Conservation (phyloP, 1,139 yeast genomes). For the Candida glucosophila region DNA sequence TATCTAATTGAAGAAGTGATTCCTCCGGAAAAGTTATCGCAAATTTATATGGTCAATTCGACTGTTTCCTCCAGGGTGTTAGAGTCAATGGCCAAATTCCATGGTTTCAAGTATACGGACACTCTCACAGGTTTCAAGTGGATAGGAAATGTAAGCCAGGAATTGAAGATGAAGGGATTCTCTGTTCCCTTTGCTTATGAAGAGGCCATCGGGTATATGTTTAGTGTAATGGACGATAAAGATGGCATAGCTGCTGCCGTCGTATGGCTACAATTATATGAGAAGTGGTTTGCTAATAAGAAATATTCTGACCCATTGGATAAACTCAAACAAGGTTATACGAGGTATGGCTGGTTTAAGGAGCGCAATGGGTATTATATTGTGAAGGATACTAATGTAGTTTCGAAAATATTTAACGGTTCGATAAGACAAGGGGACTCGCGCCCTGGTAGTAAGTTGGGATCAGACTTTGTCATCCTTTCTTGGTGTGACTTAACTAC, state of each 20-base stretch:
- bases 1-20: constrained; percentile 38
- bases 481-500: constrained; percentile 79
- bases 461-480: constrained; percentile 38
- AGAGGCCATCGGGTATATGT: constrained; percentile 96
- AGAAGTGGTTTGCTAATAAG: constrained; percentile 35
- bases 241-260: constrained; percentile 84
- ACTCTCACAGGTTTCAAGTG: constrained; percentile 95
- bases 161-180: constrained; percentile 54
- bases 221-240: constrained; percentile 77
- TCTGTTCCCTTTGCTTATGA: constrained; percentile 85
- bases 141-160: constrained; percentile 88
- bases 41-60: constrained; percentile 68
- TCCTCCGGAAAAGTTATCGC: constrained; percentile 15
- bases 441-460: constrained; percentile 40
- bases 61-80: constrained; percentile 88
- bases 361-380: constrained; percentile 84
- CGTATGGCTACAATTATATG: constrained; percentile 68
- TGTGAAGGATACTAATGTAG: constrained; percentile 24
- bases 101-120: constrained; percentile 62
- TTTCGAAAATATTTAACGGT: constrained; percentile 16
- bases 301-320: constrained; percentile 25
- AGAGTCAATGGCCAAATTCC: constrained; percentile 53
- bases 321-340: constrained; percentile 50
- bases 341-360: constrained; percentile 68
- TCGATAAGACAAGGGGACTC: constrained; percentile 25